Evolutionary conservation across 2,329 filamentous ascomycete species (phyloP).

Genomic region (Daldinia sp.): DNA sequence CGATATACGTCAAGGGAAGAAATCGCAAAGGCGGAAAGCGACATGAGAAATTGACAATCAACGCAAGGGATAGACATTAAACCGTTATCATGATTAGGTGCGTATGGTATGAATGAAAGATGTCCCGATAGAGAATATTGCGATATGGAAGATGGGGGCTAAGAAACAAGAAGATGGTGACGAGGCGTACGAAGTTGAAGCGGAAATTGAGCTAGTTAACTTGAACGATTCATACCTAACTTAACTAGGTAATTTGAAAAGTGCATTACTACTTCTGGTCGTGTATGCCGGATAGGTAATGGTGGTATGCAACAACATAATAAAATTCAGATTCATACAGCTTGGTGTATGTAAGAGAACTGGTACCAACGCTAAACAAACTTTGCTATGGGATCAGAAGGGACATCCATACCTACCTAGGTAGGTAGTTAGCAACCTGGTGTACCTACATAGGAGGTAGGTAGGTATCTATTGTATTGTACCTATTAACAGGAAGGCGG

Average conservation of each 20-base stretch:
- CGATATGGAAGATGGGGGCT: slow-evolving; percentile 89
- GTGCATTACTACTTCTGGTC: no score
- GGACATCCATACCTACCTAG: neutral
- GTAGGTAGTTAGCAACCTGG: neutral
- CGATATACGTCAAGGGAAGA: slow-evolving; percentile 71
- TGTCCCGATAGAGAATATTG: slow-evolving; percentile 72
- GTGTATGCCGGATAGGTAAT: no score
- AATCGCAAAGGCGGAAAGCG: slow-evolving; percentile 41
- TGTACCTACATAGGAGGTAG: neutral
- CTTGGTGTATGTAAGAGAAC: neutral
- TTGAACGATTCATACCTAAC: slow-evolving; percentile 8
- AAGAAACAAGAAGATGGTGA: slow-evolving; percentile 67
- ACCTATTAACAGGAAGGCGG: no score
- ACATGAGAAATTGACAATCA: slow-evolving; percentile 56
- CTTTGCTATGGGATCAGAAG: neutral
- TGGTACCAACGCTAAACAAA: no score
- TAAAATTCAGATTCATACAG: neutral
- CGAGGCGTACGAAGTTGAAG: slow-evolving; percentile 62
- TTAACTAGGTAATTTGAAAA: neutral
- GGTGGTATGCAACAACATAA: no score
- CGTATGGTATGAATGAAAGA: slow-evolving; percentile 83
- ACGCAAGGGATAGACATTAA: slow-evolving; percentile 65
- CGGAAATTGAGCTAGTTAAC: slow-evolving; percentile 52
- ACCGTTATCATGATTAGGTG: slow-evolving; percentile 67
- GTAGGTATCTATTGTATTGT: neutral